phyloP scores from a whole-genome alignment of 2,329 filamentous ascomycete species.

The Exophiala xenobiotica region DNA sequence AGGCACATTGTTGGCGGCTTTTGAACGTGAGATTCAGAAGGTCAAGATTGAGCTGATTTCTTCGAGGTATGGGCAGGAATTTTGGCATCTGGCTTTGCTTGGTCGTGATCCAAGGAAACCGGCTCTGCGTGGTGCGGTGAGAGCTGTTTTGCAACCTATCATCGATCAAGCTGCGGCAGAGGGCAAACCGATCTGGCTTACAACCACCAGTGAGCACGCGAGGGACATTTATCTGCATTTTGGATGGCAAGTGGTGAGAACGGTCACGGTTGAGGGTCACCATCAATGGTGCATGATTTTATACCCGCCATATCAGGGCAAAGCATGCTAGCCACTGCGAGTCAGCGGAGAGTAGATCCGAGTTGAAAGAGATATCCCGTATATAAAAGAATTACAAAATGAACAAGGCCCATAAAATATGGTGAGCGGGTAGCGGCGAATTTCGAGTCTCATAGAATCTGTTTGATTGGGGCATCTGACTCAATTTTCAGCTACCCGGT shows the following conservation, averaged over 20 bases:
- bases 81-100: constrained; percentile 1
- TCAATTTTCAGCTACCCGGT: too few species aligned
- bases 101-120: constrained; percentile 4
- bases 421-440: background rate
- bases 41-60: background rate
- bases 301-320: background rate
- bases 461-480: background rate
- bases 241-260: constrained; percentile 12
- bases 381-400: too few species aligned
- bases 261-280: background rate
- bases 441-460: background rate
- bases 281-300: constrained; percentile 5
- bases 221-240: constrained; percentile 17
- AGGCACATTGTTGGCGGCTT: background rate
- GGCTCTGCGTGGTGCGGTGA: constrained; percentile 11
- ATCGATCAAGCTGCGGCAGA: constrained; percentile 9
- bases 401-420: background rate
- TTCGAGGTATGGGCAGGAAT: constrained; percentile 2
- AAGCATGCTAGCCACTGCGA: too few species aligned
- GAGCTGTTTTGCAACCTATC: constrained; percentile 17
- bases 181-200: constrained; percentile 15
- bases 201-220: constrained; percentile 10
- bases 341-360: too few species aligned
- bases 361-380: too few species aligned
- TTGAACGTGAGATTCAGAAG: background rate